Conservation (phyloP, 2,329 filamentous ascomycete genomes). For the Fusarium papillatum region DNA sequence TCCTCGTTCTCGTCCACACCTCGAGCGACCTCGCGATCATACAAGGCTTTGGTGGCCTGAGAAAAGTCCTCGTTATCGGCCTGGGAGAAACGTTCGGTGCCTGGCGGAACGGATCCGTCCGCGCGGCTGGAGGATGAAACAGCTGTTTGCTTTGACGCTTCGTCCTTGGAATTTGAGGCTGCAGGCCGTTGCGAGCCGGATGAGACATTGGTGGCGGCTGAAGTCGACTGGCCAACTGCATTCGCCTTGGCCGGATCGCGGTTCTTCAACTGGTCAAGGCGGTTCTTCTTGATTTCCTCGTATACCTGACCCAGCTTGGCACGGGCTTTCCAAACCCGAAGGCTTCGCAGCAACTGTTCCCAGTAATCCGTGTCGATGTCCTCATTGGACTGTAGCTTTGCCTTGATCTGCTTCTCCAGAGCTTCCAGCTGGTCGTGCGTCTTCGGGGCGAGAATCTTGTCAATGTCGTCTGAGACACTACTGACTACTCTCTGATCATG, state of each 20-base stretch:
- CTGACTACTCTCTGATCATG: conserved; percentile 81
- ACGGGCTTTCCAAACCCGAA: conserved; percentile 93
- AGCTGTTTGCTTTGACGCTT: conserved; percentile 15
- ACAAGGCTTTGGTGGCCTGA: conserved; percentile 87
- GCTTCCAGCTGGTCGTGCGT: conserved; percentile 87
- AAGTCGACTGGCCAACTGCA: conserved; percentile 27
- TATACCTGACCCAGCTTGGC: conserved; percentile 86
- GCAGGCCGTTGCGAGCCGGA: conserved; percentile 10
- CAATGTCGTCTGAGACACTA: conserved; percentile 89
- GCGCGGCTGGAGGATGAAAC: conserved; percentile 42
- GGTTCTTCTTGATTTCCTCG: conserved; percentile 79
- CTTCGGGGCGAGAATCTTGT: conserved; percentile 89
- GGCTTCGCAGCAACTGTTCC: conserved; percentile 89
- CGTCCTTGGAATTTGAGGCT: conserved; percentile 16
- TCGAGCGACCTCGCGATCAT: conserved; percentile 92
- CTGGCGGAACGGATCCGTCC: conserved; percentile 59
- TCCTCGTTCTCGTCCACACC: conserved; percentile 96
- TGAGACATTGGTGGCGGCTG: conserved; percentile 7
- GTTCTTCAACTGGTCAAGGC: conserved; percentile 75
- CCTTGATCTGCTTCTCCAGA: conserved; percentile 88
- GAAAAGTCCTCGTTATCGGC: conserved; percentile 84
- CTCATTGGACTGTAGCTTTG: conserved; percentile 89
- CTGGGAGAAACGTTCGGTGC: conserved; percentile 77
- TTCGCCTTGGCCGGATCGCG: conserved; percentile 77
- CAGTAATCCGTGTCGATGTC: conserved; percentile 98